Percentiles rank a stretch among this genome's conserved stretches.
phyloP scores from a whole-genome alignment of 257 asterid species.

The Cynanchum wilfordii region DNA sequence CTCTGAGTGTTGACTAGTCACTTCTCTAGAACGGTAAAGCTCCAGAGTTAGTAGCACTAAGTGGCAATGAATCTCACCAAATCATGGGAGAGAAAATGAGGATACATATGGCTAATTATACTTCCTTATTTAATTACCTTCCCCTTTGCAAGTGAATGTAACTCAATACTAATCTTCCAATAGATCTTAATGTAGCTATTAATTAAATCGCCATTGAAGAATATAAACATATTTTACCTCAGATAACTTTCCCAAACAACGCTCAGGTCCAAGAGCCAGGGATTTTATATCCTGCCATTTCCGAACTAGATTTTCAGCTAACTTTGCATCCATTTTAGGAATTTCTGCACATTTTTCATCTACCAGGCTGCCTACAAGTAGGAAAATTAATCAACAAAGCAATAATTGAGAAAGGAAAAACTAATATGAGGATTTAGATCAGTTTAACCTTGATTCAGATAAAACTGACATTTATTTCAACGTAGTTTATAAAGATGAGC shows the following conservation, averaged over 20 bases:
- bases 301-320: constrained; percentile 74
- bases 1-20: background rate
- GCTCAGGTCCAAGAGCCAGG: constrained; percentile 90
- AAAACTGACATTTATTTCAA: background rate
- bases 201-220: background rate
- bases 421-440: background rate
- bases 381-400: constrained; percentile 6
- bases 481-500: background rate
- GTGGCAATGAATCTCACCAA: background rate
- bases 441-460: background rate
- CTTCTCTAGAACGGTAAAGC: background rate
- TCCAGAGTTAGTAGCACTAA: background rate
- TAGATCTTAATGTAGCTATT: background rate
- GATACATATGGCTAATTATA: background rate
- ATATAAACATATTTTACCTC: constrained; percentile 45
- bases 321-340: constrained; percentile 86
- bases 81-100: background rate
- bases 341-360: constrained; percentile 47
- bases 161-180: background rate
- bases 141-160: background rate
- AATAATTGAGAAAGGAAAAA: constrained; percentile 5
- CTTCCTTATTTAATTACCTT: background rate
- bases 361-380: constrained; percentile 41
- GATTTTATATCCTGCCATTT: constrained; percentile 89
- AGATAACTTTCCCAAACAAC: constrained; percentile 52